phyloP scores from a whole-genome alignment of 2,329 filamentous ascomycete genomes.

The Stagonosporopsis tanaceti region DNA sequence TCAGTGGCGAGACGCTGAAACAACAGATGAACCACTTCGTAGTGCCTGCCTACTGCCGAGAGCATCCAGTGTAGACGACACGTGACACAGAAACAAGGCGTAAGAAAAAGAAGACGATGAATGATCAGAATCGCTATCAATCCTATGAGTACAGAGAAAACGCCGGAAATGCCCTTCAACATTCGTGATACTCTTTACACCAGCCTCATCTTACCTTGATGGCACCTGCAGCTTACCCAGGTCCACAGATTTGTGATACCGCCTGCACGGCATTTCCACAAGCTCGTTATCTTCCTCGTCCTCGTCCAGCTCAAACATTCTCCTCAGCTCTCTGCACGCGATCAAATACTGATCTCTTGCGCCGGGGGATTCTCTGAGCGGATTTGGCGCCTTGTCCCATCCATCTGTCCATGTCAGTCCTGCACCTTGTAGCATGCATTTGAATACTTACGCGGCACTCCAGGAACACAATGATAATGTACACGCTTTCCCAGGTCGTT shows the following conservation, averaged over 20 bases:
- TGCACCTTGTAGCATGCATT: not conserved
- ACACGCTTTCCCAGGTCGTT: slow-evolving; percentile 63
- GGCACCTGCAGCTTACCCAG: slow-evolving; percentile 16
- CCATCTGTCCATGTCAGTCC: slow-evolving; percentile 40
- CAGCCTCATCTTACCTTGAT: not conserved
- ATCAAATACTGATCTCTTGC: slow-evolving; percentile 63
- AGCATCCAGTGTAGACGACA: not conserved
- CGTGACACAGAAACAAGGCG: not conserved
- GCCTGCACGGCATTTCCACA: slow-evolving; percentile 5
- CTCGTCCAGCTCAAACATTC: slow-evolving; percentile 51
- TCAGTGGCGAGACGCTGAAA: too few species aligned
- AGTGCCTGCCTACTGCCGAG: not conserved
- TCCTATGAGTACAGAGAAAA: not conserved
- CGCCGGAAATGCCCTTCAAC: not conserved
- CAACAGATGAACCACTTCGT: not conserved
- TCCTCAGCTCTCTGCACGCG: slow-evolving; percentile 61
- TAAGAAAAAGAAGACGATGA: not conserved
- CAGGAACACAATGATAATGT: slow-evolving; percentile 65
- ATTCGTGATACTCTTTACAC: not conserved
- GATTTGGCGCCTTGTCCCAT: slow-evolving; percentile 73
- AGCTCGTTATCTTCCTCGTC: slow-evolving; percentile 29
- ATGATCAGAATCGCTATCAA: not conserved
- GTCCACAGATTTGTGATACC: slow-evolving; percentile 17
- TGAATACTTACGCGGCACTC: slow-evolving; percentile 49
- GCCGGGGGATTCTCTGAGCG: slow-evolving; percentile 60